Evolutionary conservation across 768 basidiomycete genomes (phyloP).

Genomic region (Tricholoma sp.): DNA sequence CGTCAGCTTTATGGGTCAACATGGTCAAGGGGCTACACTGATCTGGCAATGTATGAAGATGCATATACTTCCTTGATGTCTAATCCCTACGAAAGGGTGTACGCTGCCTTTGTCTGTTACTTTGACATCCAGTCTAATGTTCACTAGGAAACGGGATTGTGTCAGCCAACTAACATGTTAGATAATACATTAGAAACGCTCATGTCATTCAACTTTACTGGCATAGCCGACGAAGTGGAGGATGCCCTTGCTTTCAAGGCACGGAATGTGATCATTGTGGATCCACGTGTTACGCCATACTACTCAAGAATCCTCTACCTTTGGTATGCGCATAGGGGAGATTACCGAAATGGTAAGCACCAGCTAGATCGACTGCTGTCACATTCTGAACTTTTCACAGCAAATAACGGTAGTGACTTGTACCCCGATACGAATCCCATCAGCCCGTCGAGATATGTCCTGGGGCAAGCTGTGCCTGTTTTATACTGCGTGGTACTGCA

Average conservation of each 20-base stretch:
- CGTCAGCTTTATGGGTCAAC: constrained; percentile 68
- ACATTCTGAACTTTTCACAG: constrained; percentile 36
- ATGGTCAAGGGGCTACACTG: constrained; percentile 72
- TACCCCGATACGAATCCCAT: too few relatives aligned
- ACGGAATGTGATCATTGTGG: constrained; percentile 85
- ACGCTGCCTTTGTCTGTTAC: constrained; percentile 29
- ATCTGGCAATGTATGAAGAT: constrained; percentile 74
- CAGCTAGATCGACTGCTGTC: constrained; percentile 6
- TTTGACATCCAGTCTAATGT: constrained; percentile 3
- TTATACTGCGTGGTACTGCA: too few relatives aligned
- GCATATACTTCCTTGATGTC: constrained; percentile 79
- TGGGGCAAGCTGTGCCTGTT: too few relatives aligned
- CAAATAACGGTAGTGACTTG: too few relatives aligned
- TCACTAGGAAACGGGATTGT: constrained; percentile 71
- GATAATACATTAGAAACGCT: constrained; percentile 74
- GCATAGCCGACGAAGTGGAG: constrained; percentile 83
- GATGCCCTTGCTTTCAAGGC: constrained; percentile 87
- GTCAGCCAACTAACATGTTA: constrained; percentile 76
- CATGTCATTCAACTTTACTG: constrained; percentile 79
- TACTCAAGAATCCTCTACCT: constrained; percentile 93
- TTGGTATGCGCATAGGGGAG: constrained; percentile 83
- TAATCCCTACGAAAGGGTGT: constrained; percentile 78
- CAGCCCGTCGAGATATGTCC: too few relatives aligned
- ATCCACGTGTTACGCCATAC: constrained; percentile 78
- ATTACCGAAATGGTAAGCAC: constrained; percentile 84